phyloP scores from a whole-genome alignment of 352 stramenopile genomes.

The Thraustotheca clavata region DNA sequence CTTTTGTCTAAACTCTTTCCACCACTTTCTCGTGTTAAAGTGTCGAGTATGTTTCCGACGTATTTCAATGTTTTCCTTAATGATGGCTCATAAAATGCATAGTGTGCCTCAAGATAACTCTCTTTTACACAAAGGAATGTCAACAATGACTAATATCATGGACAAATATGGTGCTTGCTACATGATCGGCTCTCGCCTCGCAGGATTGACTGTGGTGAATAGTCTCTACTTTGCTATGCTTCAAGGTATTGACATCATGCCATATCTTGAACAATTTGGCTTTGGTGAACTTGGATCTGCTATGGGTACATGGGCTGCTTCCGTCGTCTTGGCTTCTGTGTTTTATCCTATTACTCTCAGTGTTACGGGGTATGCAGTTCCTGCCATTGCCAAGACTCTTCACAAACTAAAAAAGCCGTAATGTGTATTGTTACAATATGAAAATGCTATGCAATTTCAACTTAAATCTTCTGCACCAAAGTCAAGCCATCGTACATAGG shows the following conservation, averaged over 20 bases:
- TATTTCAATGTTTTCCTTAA: slow-evolving; percentile 24
- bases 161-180: slow-evolving; percentile 84
- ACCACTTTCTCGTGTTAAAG: slow-evolving; percentile 51
- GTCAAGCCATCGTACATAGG: slow-evolving; percentile 89
- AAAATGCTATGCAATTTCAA: not conserved
- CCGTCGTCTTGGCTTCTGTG: slow-evolving; percentile 65
- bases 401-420: too few species aligned
- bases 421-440: not conserved
- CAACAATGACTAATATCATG: slow-evolving; percentile 58
- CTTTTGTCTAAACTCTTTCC: slow-evolving; percentile 63
- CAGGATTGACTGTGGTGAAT: slow-evolving; percentile 65
- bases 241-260: slow-evolving; percentile 76
- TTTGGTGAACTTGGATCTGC: slow-evolving; percentile 62
- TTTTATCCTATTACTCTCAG: slow-evolving; percentile 78
- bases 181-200: slow-evolving; percentile 81
- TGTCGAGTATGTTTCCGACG: slow-evolving; percentile 56
- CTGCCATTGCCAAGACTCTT: slow-evolving; percentile 32
- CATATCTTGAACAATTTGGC: slow-evolving; percentile 56
- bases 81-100: not conserved
- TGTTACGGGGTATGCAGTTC: slow-evolving; percentile 63
- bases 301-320: slow-evolving; percentile 62
- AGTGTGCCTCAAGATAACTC: slow-evolving; percentile 15
- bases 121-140: slow-evolving; percentile 53
- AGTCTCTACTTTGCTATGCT: slow-evolving; percentile 67
- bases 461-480: slow-evolving; percentile 28